A percentile compares a stretch with the other conserved stretches of the same genome.
Conservation (phyloP, 192 early-diverging fungal genomes). For the Polychytrium aggregatum region DNA sequence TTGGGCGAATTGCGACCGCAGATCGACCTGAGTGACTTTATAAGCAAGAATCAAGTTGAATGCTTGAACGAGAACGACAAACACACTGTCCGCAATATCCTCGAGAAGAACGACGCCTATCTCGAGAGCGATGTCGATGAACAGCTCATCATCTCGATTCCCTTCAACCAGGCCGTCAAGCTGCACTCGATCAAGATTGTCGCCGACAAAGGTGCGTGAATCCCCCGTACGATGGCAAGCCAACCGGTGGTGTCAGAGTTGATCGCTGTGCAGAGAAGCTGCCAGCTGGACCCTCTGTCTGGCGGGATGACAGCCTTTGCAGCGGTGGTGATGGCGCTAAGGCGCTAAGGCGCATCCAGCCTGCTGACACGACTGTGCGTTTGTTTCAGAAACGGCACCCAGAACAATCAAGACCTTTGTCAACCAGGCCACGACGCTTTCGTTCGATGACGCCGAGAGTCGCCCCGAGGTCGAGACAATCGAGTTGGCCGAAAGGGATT, state of each 20-base stretch:
- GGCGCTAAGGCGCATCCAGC: no score
- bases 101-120: constrained; percentile 54
- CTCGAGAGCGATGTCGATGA: constrained; percentile 93
- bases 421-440: constrained; percentile 60
- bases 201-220: constrained; percentile 12
- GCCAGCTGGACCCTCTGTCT: neutral
- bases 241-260: no score
- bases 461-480: constrained; percentile 67
- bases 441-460: constrained; percentile 79
- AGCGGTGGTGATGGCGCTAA: neutral
- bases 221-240: neutral
- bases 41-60: constrained; percentile 30
- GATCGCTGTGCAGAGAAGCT: no score
- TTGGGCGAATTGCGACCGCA: no score
- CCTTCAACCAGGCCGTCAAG: constrained; percentile 80
- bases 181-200: constrained; percentile 56
- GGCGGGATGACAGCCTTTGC: neutral
- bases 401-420: constrained; percentile 79
- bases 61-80: constrained; percentile 77
- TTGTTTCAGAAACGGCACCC: constrained; percentile 63
- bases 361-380: no score
- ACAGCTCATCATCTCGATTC: constrained; percentile 76
- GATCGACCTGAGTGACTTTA: constrained; percentile 27
- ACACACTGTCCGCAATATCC: constrained; percentile 63
- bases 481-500: constrained; percentile 49